Evolutionary conservation across 805 yeast genomes (phyloP), one percentile per base, ranked within the genome.

Genomic region (Schwanniomyces pseudopolymorphus): DNA sequence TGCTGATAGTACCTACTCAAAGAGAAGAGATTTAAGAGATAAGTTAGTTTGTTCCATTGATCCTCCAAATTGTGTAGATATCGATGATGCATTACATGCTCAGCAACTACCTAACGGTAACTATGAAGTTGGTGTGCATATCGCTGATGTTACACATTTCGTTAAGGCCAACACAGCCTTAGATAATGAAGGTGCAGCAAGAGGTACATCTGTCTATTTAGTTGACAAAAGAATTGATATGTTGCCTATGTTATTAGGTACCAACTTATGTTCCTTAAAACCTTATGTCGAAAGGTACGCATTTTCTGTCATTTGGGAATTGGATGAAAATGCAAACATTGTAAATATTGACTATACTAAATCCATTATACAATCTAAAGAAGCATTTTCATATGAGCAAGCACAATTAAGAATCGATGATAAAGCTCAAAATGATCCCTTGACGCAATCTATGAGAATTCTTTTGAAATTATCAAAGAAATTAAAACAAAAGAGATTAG

Each of bases 201-300:
- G 99, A 69, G 98, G 97, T 58, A 94, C 99, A 0, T 91, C 99
- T 4, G 97, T 94, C 2, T 94, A 94, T 67, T 75, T 94, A 46
- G 99, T 94, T 11, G 99, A 94, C 64, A 92, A 94, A 68, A 87
- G 99, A 78, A 94, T 94, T 57, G 99, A 94, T 77, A 94, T 94
- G 99, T 75, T 94, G 52, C 99, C 99, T 5, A 83, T 87, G 84
- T 69, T 94, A 39, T 76, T 94, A 47, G 98, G 99, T 64, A 94
- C 99, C 3, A 94, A 94, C 64, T 71, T 94, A 58, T 94, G 99
- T 74, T 94, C 99, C 4, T 77, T 94, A 60, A 87, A 87, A 60
- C 97, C 98, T 4, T 85, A 89, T 60, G 97, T 94, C 37, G 99
- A 94, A 53, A 80, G 99, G 65, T 94, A 83, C 72, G 96, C 99